Evolutionary conservation across 768 basidiomycete genomes (phyloP), one percentile per base, ranked within the genome.

Genomic region (Hypsizygus marmoreus): DNA sequence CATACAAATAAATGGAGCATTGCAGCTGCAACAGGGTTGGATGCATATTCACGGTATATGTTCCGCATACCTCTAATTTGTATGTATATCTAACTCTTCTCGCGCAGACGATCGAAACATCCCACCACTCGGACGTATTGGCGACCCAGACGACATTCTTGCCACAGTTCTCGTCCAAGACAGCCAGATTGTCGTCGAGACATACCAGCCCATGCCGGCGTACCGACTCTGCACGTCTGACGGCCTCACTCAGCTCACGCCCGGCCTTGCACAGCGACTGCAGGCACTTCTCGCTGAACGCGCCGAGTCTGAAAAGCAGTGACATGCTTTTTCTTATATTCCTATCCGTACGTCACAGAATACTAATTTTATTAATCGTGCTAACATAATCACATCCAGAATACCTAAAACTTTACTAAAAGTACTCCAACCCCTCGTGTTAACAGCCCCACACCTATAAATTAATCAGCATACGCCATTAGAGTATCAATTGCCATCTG

Each of bases 141-240:
- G 88, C 11, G 86, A 90, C 58, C 84, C 87, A 1, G 90, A 92
- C 55, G 91, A 92, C 62, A 92, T 92, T 48, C 74, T 92, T 35
- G 90, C 75, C 2, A 77, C 85, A 2, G 88, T 92, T 9, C 70
- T 84, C 6, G 87, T 92, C 4, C 70, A 84, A 49, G 74, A 82
- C 45, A 79, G 88, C 58, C 54, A 88, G 86, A 84, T 89, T 24
- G 57, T 76, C 8, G 58, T 81, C 0, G 81, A 86, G 20, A 92
- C 89, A 2, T 92, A 91, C 54, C 80, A 87, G 57, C 75, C 85
- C 4, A 91, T 92, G 90, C 88, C 89, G 0, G 75, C 90, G 6
- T 92, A 92, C 62, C 80, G 91, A 14, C 49, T 91, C 13, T 90
- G 86, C 64, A 92, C 91, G 1, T 63, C 77, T 9, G 86, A 91